phyloP scores from a whole-genome alignment of 768 basidiomycete genomes.

The Macrolepiota albuminosa region DNA sequence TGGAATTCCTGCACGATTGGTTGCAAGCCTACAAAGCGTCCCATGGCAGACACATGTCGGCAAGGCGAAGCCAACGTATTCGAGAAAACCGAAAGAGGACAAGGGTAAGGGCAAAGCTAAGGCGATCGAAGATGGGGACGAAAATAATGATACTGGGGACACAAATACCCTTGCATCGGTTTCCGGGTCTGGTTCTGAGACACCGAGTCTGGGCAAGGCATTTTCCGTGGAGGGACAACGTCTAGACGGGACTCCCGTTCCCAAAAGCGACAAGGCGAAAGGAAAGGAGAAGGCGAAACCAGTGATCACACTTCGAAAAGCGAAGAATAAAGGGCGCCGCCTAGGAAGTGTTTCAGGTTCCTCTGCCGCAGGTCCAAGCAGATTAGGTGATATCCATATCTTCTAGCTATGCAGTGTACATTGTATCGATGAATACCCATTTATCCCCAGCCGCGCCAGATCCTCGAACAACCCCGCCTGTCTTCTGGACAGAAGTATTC shows the following conservation, averaged over 20 bases:
- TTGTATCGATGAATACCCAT: not conserved
- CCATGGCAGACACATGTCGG: conserved; percentile 78
- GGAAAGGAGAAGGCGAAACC: conserved; percentile 54
- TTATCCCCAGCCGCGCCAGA: conserved; percentile 34
- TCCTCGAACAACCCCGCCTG: conserved; percentile 67
- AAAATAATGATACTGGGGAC: conserved; percentile 34
- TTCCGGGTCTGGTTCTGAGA: conserved; percentile 21
- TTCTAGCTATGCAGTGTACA: not conserved
- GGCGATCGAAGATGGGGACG: conserved; percentile 21
- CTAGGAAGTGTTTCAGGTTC: conserved; percentile 26
- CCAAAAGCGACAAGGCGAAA: conserved; percentile 46
- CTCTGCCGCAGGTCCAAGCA: conserved; percentile 15
- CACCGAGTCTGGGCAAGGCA: conserved; percentile 25
- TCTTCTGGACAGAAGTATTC: conserved; percentile 97
- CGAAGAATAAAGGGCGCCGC: conserved; percentile 45
- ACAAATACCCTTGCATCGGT: conserved; percentile 18
- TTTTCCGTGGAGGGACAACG: conserved; percentile 38
- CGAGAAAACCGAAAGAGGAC: conserved; percentile 32
- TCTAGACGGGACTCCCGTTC: conserved; percentile 31
- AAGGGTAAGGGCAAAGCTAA: conserved; percentile 34
- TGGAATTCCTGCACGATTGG: conserved; percentile 80
- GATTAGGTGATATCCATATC: conserved; percentile 18
- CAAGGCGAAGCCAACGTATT: conserved; percentile 43
- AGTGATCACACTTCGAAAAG: conserved; percentile 54
- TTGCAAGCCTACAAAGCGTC: conserved; percentile 87